Percentiles rank a stretch among this genome's conserved stretches.
Evolutionary conservation across 2,329 filamentous ascomycete species (phyloP).

Genomic region (Colletotrichum paranaense): DNA sequence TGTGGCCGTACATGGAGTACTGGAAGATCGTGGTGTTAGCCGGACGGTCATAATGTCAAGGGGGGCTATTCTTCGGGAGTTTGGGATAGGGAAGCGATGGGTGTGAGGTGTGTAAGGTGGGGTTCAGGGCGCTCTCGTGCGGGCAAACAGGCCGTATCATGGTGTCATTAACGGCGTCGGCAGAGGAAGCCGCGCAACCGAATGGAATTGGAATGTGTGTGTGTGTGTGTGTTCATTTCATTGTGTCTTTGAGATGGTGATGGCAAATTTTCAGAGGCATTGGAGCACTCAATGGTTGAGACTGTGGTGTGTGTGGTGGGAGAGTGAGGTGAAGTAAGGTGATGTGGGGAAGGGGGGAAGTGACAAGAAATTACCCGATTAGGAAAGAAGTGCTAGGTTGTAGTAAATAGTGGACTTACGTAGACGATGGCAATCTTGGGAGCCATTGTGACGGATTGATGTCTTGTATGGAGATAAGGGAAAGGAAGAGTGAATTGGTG

Average conservation of each 20-base stretch:
- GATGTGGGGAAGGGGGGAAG: background rate
- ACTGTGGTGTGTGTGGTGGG: background rate
- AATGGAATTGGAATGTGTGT: background rate
- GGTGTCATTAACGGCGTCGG: background rate
- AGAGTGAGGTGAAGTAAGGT: background rate
- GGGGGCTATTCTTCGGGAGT: background rate
- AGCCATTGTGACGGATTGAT: conserved; percentile 72
- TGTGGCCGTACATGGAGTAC: conserved; percentile 97
- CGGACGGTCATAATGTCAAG: background rate
- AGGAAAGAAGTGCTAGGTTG: conserved; percentile 18
- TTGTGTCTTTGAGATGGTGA: background rate
- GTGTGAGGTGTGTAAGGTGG: background rate
- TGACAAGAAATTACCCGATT: conserved; percentile 19
- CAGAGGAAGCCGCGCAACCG: background rate
- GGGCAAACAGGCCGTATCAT: conserved; percentile 1
- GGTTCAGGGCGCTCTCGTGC: conserved; percentile 1
- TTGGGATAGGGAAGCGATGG: background rate
- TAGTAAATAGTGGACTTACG: conserved; percentile 63
- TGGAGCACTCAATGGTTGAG: background rate
- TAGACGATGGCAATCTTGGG: conserved; percentile 93
- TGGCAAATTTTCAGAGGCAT: too few relatives aligned
- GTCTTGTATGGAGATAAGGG: conserved; percentile 11
- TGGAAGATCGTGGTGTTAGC: conserved; percentile 48
- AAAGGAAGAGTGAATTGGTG: background rate
- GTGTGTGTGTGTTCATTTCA: too few relatives aligned